Base-by-base conservation (phyloP, 2,329 filamentous ascomycete species). In the Neodidymelliopsis sp. region DNA sequence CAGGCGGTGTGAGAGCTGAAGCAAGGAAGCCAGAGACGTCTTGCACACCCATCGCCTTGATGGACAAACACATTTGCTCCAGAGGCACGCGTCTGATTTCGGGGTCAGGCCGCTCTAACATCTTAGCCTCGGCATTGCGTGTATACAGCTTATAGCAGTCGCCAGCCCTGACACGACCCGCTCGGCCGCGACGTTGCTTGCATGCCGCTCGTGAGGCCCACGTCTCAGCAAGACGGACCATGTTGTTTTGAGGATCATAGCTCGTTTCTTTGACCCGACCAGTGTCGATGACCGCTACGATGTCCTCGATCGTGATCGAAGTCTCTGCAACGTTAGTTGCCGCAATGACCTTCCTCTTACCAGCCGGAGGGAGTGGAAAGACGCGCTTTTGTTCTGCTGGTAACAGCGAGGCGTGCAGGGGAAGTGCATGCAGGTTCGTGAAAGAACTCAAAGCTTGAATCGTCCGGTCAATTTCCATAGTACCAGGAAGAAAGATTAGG, bases 291-390 rank as follows among this genome's bases (percentile, higher is more conserved):
- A 99, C 94, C 2, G 90, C 93, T 2, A 97, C 89, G 42, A 99
- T 90, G 67, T 99, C 94, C 67, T 97, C 92, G 52, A 99, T 99
- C 0, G 94, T 99, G 70, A 99, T 97, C 2, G 94, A 97, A 0
- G 94, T 99, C 72, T 99, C 94, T 2, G 94, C 94, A 2, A 99
- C 93, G 65, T 99, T 99, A 33, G 94, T 99, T 1, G 94, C 90
- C 6, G 93, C 90, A 24, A 99, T 89, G 10, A 99, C 84, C 74
- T 99, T 99, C 25, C 94, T 83, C 74, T 90, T 92, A 0, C 91
- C 91, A 2, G 77, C 71, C 0, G 93, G 92, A 4, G 94, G 77
- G 11, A 81, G 80, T 20, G 84, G 81, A 69, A 99, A 99, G 0
- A 99, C 94, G 18, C 85, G 83, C 53, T 89, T 88, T 72, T 99